Evolutionary conservation across 1,139 yeast species (phyloP), one percentile per base, ranked within the genome.

Genomic region (Pichia sp.): DNA sequence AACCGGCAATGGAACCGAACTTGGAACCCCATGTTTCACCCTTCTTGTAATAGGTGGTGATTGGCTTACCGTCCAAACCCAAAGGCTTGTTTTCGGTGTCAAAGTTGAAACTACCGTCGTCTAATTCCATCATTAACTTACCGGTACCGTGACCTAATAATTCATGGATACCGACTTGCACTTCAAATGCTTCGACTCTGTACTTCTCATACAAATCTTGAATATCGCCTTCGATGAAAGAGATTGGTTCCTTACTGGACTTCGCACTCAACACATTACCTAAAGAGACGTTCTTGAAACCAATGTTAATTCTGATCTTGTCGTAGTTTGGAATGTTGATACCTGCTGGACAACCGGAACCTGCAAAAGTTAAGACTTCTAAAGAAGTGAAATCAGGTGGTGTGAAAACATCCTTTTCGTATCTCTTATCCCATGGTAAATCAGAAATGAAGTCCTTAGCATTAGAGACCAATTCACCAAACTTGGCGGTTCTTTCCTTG

Each of bases 91-190:
- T 69, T 14, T 64, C 63, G 42, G 67, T 71, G 65, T 87, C 90
- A 60, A 86, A 89, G 66, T 89, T 89, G 73, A 76, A 88, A 18
- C 70, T 65, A 9, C 86, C 86, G 40, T 80, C 81, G 12, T 71
- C 71, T 15, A 77, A 72, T 63, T 88, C 89, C 62, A 62, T 57
- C 58, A 89, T 70, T 48, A 89, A 71, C 65, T 88, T 88, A 44
- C 96, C 96, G 7, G 93, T 81, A 39, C 96, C 96, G 62, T 89
- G 96, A n/a, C 96, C 96, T 53, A 89, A 74, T 53, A 89, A 73
- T 67, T 89, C 96, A 66, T 89, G 96, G 59, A 88, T 84, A 45
- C 96, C 96, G 42, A 89, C 96, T 67, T 88, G 96, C 35, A 88
- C 94, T 65, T 89, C 96, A 64, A 88, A 89, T 1, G 96, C 85